Conservation (phyloP, 2,329 filamentous ascomycete genomes). For the Lachnum nothofagi region DNA sequence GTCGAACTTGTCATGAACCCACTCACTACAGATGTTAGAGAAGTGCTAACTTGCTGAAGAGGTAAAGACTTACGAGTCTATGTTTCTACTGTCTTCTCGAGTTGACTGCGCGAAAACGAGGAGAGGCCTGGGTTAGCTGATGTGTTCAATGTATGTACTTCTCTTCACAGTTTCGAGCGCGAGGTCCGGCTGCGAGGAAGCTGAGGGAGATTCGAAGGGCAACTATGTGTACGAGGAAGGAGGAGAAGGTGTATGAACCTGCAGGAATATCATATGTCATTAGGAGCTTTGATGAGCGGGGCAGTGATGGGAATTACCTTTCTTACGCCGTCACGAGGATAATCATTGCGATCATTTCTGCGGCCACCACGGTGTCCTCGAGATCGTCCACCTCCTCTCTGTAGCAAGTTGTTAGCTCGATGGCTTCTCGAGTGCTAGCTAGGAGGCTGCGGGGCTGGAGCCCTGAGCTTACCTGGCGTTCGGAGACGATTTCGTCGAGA, state of each 20-base stretch:
- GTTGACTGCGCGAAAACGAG: slow-evolving; percentile 49
- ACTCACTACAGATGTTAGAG: slow-evolving; percentile 58
- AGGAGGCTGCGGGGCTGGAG: slow-evolving; percentile 30
- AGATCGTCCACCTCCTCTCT: slow-evolving; percentile 28
- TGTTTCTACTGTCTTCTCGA: slow-evolving; percentile 58
- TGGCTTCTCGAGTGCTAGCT: too few species aligned
- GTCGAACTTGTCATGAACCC: slow-evolving; percentile 89
- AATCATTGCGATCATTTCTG: slow-evolving; percentile 39
- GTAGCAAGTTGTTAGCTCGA: slow-evolving; percentile 17
- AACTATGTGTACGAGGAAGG: slow-evolving; percentile 31
- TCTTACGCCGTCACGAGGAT: slow-evolving; percentile 80
- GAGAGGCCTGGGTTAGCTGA: slow-evolving; percentile 42
- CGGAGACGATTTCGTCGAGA: slow-evolving; percentile 59
- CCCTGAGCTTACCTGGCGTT: slow-evolving; percentile 48
- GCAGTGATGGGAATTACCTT: slow-evolving; percentile 55
- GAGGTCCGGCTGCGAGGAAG: slow-evolving; percentile 26
- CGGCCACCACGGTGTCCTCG: slow-evolving; percentile 31
- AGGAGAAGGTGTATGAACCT: slow-evolving; percentile 36
- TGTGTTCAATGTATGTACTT: slow-evolving; percentile 37
- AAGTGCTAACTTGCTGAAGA: background rate
- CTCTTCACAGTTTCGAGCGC: slow-evolving; percentile 32
- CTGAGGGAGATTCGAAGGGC: slow-evolving; percentile 34
- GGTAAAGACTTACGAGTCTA: slow-evolving; percentile 59
- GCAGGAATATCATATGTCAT: background rate
- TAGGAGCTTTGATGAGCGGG: background rate